A percentile compares a stretch with the other conserved stretches of the same genome.
These are phyloP conservation scores for Sordariomycetes sp. DNA, from an alignment of 2,329 filamentous ascomycete species.

Conservation along the genomic window DNA sequence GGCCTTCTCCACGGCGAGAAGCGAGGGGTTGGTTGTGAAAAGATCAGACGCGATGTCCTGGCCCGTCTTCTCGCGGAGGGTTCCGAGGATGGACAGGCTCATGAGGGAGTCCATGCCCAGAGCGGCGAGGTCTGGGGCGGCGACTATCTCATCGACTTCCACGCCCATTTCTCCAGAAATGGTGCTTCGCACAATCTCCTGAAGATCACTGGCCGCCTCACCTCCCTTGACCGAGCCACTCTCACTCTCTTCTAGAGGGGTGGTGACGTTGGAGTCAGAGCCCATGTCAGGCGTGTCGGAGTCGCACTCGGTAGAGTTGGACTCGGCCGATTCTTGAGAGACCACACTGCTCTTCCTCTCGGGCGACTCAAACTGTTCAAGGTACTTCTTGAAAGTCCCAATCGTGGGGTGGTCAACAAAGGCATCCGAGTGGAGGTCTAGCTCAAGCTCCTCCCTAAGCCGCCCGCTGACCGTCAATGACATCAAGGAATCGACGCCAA, in stretches of 20 bases:
- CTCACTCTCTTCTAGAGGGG: slow-evolving; percentile 40
- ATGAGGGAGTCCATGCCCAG: slow-evolving; percentile 51
- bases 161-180: slow-evolving; percentile 64
- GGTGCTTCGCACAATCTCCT: slow-evolving; percentile 49
- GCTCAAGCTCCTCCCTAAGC: slow-evolving; percentile 45
- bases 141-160: slow-evolving; percentile 51
- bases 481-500: slow-evolving; percentile 53
- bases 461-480: slow-evolving; percentile 45
- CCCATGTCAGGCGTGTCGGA: slow-evolving; percentile 34
- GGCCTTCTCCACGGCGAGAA: slow-evolving; percentile 54
- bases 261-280: slow-evolving; percentile 40
- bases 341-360: slow-evolving; percentile 12
- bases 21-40: slow-evolving; percentile 48
- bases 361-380: slow-evolving; percentile 22
- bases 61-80: slow-evolving; percentile 42
- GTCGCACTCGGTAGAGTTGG: slow-evolving; percentile 20
- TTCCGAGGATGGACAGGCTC: slow-evolving; percentile 43
- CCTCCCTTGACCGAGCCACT: slow-evolving; percentile 34
- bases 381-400: slow-evolving; percentile 36
- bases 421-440: slow-evolving; percentile 40
- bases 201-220: slow-evolving; percentile 23
- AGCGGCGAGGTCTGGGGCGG: slow-evolving; percentile 41
- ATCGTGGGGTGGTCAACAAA: slow-evolving; percentile 45
- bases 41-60: slow-evolving; percentile 47
- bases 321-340: slow-evolving; percentile 20